phyloP scores from a whole-genome alignment of 1,284 basidiomycete species.

The Apiotrichum siamense region DNA sequence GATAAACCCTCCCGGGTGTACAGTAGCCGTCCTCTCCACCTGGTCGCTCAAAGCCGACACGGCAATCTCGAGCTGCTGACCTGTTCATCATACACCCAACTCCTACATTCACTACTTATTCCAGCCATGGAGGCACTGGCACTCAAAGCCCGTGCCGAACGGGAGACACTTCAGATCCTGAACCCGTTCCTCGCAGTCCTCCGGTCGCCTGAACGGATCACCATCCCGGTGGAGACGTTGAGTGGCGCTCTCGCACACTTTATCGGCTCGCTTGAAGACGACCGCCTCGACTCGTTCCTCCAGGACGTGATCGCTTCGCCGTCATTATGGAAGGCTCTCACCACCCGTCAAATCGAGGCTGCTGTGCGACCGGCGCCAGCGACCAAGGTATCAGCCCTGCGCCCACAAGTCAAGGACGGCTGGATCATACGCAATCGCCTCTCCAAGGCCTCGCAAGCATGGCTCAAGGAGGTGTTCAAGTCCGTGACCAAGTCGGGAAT shows the following conservation, averaged over 20 bases:
- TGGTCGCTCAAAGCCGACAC: no score
- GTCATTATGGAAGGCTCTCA: conserved; percentile 20
- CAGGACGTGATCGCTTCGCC: conserved; percentile 20
- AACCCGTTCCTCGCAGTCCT: conserved; percentile 25
- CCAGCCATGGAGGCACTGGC: neutral
- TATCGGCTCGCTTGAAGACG: conserved; percentile 21
- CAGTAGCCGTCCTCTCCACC: no score
- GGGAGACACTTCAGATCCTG: conserved; percentile 18
- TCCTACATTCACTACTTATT: neutral
- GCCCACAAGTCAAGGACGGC: conserved; percentile 8
- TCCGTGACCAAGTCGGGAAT: conserved; percentile 1
- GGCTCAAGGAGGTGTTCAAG: conserved; percentile 7
- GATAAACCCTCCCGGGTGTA: no score
- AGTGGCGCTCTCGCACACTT: conserved; percentile 38
- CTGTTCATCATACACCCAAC: no score
- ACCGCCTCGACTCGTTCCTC: conserved; percentile 20
- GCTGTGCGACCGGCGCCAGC: conserved; percentile 8
- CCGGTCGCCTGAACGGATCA: conserved; percentile 13
- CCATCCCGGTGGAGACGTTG: conserved; percentile 28
- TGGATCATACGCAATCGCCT: conserved; percentile 11
- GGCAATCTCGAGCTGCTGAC: no score
- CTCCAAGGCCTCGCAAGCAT: conserved; percentile 10
- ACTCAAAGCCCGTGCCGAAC: neutral
- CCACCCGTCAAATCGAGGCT: neutral
- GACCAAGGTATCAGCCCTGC: conserved; percentile 3